Base-by-base conservation (phyloP, 1,139 yeast genomes). In the Geotrichum cucujoidarum region DNA sequence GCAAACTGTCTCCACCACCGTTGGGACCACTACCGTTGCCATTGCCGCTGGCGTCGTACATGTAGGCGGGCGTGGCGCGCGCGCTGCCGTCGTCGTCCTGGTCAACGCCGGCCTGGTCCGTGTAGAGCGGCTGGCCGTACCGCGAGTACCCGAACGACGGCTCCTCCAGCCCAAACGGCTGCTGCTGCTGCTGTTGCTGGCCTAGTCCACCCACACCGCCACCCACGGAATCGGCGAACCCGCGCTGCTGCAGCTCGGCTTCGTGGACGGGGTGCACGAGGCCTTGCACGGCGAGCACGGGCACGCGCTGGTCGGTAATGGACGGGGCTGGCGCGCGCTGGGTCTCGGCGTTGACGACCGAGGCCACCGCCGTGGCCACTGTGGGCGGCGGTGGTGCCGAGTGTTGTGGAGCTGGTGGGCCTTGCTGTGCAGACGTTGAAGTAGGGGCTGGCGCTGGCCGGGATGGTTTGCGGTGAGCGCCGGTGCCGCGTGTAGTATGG, bases 201-300 rank as follows among this genome's bases (percentile, higher is more conserved):
- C 27, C 27, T 10, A 10, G 7, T 5, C 33, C 13, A 6, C 7
- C 7, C 14, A 30, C 33, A 6, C 14, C 33, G 5, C 33, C 33
- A 6, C 10, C 27, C 6, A 6, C 6, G 8, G 10, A 6, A 6
- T 24, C 27, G 10, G 6, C 6, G 8, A 24, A 6, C 8, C 27
- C 27, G 27, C 27, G 27, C 10, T 10, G 27, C 27, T 6, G 8
- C 8, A 6, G 8, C 6, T 24, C 10, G 10, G 27, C 27, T 10
- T 24, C 8, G 8, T 6, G 6, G 27, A 24, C 27, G 8, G 40
- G 39, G 13, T 33, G 40, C 22, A 46, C 11, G 4, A 46, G 14
- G 7, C 49, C 45, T 14, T 36, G 45, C 4, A 46, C 31, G 4
- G 49, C 42, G 8, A 39, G 40, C 3, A 46, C 49, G 5, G 41